Evolutionary conservation across 768 basidiomycete genomes (phyloP), one percentile per base, ranked within the genome.

Genomic region (Lenzites betulinus): DNA sequence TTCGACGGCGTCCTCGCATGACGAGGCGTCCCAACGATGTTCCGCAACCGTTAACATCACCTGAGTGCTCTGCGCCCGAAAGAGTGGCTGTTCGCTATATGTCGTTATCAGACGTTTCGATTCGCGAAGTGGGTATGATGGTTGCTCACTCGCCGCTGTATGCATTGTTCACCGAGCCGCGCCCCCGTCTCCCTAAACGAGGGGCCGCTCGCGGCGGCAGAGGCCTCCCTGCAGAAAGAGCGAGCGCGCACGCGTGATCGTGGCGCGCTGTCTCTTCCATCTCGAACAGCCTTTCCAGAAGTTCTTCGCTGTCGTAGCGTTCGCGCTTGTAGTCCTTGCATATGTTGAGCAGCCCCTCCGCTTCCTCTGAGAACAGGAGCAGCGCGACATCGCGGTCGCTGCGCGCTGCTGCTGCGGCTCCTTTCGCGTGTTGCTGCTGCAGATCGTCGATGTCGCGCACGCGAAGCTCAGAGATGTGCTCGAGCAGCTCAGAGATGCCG

Each of bases 381-480:
- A 64, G 54, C 16, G 68, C 66, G 20, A 69, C 60, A 30, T 67
- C 68, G 13, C 63, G 58, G 50, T 69, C 68, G 20, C 54, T 59
- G 15, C 13, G 25, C 23, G 20, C 64, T 35, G 33, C 18, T 11
- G 18, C 16, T 18, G 2, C 6, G 51, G 16, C 35, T 18, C 1
- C 12, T 1, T 20, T 2, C 22, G 23, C 23, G 35, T 8, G 20
- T 18, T 25, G 35, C 11, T 51, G 35, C 35, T 16, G 35, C 28
- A 49, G 35, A 7, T 39, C 25, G 12, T 51, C 23, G 20, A 51
- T 51, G 35, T 51, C 35, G 22, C 22, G n/a, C 30, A 16, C n/a
- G 33, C 42, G 18, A 13, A 54, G 20, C 22, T 30, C 18, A 20
- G 54, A 54, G 43, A 54, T 33, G 12, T 23, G 33, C 30, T 46